Evolutionary conservation across 2,329 filamentous ascomycete genomes (phyloP).

Genomic region (Colletotrichum abscissum): DNA sequence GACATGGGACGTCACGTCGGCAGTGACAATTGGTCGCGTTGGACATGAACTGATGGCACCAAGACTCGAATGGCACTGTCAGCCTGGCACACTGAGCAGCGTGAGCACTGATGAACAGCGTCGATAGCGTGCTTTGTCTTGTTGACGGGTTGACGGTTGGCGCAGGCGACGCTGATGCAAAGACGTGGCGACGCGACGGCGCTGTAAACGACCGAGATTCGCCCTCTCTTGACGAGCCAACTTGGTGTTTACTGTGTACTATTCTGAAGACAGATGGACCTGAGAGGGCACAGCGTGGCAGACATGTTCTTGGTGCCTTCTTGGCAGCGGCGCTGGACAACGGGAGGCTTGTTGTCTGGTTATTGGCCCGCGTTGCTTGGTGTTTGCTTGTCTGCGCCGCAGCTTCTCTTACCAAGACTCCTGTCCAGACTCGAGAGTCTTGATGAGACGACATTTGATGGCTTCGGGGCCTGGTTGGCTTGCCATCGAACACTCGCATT

Average conservation of each 20-base stretch:
- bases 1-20: slow-evolving; percentile 9
- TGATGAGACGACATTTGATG: background rate
- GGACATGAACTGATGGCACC: background rate
- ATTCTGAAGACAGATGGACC: background rate
- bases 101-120: slow-evolving; percentile 8
- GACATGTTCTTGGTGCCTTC: background rate
- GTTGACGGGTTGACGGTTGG: slow-evolving; percentile 7
- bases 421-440: background rate
- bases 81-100: no score
- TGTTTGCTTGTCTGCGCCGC: slow-evolving; percentile 1
- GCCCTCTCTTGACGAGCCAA: background rate
- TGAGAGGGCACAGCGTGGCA: background rate
- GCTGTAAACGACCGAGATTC: background rate
- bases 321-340: slow-evolving; percentile 3
- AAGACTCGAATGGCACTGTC: background rate
- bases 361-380: background rate
- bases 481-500: no score
- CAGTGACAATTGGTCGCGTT: slow-evolving; percentile 21
- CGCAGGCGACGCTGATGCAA: background rate
- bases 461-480: background rate
- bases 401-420: background rate
- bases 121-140: background rate
- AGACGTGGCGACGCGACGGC: background rate
- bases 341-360: background rate
- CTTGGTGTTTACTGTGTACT: background rate